Base-by-base conservation (phyloP, 345 rosid genomes). In the Isatis tinctoria region DNA sequence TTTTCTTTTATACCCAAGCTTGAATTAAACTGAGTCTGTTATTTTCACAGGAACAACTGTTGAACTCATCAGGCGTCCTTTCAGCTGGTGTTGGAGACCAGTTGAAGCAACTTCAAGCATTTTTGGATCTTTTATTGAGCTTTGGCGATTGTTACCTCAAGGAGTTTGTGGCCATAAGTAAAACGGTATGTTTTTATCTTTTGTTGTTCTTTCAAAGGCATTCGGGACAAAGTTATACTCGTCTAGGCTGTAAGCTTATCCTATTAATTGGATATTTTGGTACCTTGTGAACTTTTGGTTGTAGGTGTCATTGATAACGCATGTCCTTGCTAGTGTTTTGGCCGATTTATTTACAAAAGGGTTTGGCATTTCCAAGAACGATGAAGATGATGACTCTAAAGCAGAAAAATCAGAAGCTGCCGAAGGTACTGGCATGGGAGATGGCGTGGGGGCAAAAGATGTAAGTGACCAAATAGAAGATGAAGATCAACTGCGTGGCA, bases 381-480 rank as follows among this genome's bases (percentile, higher is more conserved):
- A 85, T 27, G 83, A 80, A 78, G 91, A 78, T 16, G 95, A 89
- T 79, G 97, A 77, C 67, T 48, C 81, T 54, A 66, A 54, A 56
- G 64, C 47, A 70, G 88, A 75, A 59, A 72, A 47, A 74, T 61
- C 92, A 39, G 79, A 85, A 81, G 81, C 75, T 74, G 92, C 87
- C 52, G 87, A 76, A 72, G 97, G 99, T 68, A 92, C 91, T 12
- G 99, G 97, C 52, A 83, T 95, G 96, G 97, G 99, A 16, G 97
- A 90, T 79, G 99, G 97, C 57, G 83, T 59, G 8, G 97, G 97
- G 40, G 79, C 69, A 58, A 88, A 85, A 12, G 97, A 94, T 87
- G 93, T 90, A 74, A 90, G 99, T 63, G 91, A 90, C 76, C 90
- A 94, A 80, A 88, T 95, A 78, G 82, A 80, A 49, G 93, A 95